Base-by-base conservation (phyloP, 805 yeast species). In the Scheffersomyces amazonensis region DNA sequence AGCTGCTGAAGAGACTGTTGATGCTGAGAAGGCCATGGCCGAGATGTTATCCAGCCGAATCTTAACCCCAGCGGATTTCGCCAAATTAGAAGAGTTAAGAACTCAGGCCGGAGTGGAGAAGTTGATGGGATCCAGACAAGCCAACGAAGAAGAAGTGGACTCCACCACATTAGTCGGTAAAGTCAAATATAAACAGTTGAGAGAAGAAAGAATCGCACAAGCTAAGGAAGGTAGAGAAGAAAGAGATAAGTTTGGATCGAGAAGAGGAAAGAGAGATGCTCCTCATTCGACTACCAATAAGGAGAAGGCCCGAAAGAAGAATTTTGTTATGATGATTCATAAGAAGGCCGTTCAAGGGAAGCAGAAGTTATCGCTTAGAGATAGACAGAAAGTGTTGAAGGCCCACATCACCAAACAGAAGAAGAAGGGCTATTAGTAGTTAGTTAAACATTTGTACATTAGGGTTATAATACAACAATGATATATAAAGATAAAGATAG, bases 291-390 rank as follows among this genome's bases (percentile, higher is more conserved):
- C 98, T 9, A 93, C 99, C 2, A 93, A 93, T 63, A 81, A 80
- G 65, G 97, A 95, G 66, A 93, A 93, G 78, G 95, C 89, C 17
- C 78, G 98, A 64, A 88, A 88, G 88, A 93, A 93, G 96, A 93
- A 93, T 67, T 93, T 89, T 58, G 91, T 93, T 59, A 93, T 93
- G 99, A 87, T 87, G 91, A 87, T 93, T 51, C 99, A 93, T 66
- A 93, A 91, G 70, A 80, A 80, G 54, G 81, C 87, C 35, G 98
- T 93, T 28, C 95, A 87, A 64, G 98, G 98, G 46, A 93, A 93
- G 64, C 90, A 84, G 47, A 86, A 83, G 67, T 73, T 84, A 75
- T 87, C 96, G 40, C 71, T 93, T 52, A 76, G 96, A 53, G 98
- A 93, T 61, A 82, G 88, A 62, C 97, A 90, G 62, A 86, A 81